Conservation (phyloP, 495 filamentous ascomycete genomes). For the Neurospora terricola region DNA sequence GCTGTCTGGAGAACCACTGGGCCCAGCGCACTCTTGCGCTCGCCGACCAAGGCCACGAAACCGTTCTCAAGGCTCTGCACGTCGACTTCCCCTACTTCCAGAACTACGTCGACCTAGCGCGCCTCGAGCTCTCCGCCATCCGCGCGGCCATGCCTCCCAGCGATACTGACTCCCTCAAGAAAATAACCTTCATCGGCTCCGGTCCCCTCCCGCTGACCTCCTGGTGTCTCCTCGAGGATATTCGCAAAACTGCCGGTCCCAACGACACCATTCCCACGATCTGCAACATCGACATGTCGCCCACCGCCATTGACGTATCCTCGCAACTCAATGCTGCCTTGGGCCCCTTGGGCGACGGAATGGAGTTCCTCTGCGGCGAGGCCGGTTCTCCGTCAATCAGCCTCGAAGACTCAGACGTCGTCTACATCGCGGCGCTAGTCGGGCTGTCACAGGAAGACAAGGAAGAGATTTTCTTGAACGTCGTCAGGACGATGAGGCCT, state of each 20-base stretch:
- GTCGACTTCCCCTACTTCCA: slow-evolving; percentile 19
- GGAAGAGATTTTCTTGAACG: slow-evolving; percentile 16
- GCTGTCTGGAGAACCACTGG: slow-evolving; percentile 20
- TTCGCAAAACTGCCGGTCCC: not conserved
- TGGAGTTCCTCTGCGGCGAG: slow-evolving; percentile 22
- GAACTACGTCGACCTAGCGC: slow-evolving; percentile 22
- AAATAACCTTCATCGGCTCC: slow-evolving; percentile 23
- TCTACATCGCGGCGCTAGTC: slow-evolving; percentile 23
- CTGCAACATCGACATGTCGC: slow-evolving; percentile 17
- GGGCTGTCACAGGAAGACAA: slow-evolving; percentile 18
- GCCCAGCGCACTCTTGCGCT: slow-evolving; percentile 7
- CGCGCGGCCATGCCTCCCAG: slow-evolving; percentile 5
- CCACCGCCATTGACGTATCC: slow-evolving; percentile 13
- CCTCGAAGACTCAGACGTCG: slow-evolving; percentile 18
- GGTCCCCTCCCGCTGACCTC: slow-evolving; percentile 22
- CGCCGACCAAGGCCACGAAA: not conserved
- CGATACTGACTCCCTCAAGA: not conserved
- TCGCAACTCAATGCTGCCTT: slow-evolving; percentile 6
- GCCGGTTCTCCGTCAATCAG: slow-evolving; percentile 1
- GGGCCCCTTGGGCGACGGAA: slow-evolving; percentile 10
- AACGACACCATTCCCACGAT: slow-evolving; percentile 1
- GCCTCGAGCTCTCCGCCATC: slow-evolving; percentile 20
- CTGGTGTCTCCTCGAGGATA: slow-evolving; percentile 13
- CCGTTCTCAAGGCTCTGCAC: slow-evolving; percentile 8
- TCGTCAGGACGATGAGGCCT: slow-evolving; percentile 11